These are phyloP conservation scores for Penicillium sp. DNA, from an alignment of 2,329 filamentous ascomycete genomes.

Conservation along the genomic window DNA sequence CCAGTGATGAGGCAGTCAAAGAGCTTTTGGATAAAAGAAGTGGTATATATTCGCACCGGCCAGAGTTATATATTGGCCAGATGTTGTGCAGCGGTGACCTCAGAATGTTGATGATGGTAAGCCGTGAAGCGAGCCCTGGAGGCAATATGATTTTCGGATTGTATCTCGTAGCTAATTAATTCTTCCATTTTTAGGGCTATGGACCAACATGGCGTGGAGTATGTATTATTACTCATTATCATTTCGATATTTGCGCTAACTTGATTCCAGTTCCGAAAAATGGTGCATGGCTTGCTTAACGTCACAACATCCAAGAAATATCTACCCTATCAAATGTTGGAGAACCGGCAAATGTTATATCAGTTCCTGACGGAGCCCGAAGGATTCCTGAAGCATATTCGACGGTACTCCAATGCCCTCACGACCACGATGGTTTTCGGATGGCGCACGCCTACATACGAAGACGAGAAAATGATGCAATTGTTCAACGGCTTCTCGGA, in stretches of 20 bases:
- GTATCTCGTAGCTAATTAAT: too few relatives aligned
- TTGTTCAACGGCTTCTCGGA: conserved; percentile 46
- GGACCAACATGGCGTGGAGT: conserved; percentile 30
- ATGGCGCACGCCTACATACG: conserved; percentile 43
- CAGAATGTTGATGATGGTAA: conserved; percentile 35
- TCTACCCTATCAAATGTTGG: conserved; percentile 56
- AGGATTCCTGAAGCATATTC: conserved; percentile 16
- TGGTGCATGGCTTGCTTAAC: conserved; percentile 51
- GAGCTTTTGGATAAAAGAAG: conserved; percentile 55
- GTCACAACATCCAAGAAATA: conserved; percentile 50
- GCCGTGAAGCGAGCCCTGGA: neutral
- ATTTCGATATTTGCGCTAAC: neutral
- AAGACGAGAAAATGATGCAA: conserved; percentile 46
- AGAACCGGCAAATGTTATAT: conserved; percentile 54
- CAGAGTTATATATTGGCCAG: conserved; percentile 49
- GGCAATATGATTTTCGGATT: neutral
- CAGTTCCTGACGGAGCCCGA: conserved; percentile 49
- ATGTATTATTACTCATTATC: neutral
- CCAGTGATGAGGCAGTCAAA: conserved; percentile 48
- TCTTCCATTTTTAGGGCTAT: conserved; percentile 20
- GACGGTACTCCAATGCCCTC: conserved; percentile 48
- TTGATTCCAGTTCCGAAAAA: conserved; percentile 29
- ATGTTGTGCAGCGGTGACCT: conserved; percentile 30
- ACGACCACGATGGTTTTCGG: conserved; percentile 54
- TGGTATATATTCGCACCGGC: conserved; percentile 52